Evolutionary conservation across 768 basidiomycete species (phyloP).

Genomic region (Tephrocybe sp.): DNA sequence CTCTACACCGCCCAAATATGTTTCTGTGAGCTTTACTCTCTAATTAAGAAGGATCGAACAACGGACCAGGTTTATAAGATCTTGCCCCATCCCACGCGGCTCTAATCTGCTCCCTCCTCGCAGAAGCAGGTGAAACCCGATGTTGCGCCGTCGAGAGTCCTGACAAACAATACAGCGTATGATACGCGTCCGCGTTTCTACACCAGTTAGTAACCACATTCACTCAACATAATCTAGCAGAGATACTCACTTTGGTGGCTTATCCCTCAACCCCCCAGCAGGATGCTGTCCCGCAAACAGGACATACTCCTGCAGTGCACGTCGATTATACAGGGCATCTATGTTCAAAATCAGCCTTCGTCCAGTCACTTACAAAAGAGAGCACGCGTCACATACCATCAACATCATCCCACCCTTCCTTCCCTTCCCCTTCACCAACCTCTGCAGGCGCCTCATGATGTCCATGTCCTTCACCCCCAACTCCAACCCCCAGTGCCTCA

Average conservation of each 20-base stretch:
- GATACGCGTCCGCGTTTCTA: constrained; percentile 91
- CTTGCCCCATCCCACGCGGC: constrained; percentile 35
- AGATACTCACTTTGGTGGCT: constrained; percentile 82
- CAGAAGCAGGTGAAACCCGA: constrained; percentile 51
- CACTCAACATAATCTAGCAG: constrained; percentile 52
- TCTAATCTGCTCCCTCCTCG: constrained; percentile 32
- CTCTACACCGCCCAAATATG: constrained; percentile 24
- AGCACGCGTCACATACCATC: constrained; percentile 48
- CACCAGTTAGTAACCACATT: constrained; percentile 20
- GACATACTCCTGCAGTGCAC: constrained; percentile 85
- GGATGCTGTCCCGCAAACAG: constrained; percentile 84
- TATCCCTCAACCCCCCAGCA: constrained; percentile 88
- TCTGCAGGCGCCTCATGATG: constrained; percentile 19
- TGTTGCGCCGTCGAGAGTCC: constrained; percentile 92
- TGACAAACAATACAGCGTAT: constrained; percentile 90
- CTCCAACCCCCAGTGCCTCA: constrained; percentile 55
- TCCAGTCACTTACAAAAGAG: constrained; percentile 2
- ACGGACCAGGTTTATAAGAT: constrained; percentile 4
- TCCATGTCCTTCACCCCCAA: constrained; percentile 21
- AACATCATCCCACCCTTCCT: constrained; percentile 66
- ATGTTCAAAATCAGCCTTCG: not conserved
- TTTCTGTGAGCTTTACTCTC: too few species aligned
- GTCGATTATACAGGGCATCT: constrained; percentile 56
- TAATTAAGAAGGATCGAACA: too few species aligned
- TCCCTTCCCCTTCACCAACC: constrained; percentile 16